Percentiles rank a stretch among this genome's conserved stretches.
These are phyloP conservation scores for Kandelia obovata DNA, from an alignment of 345 rosid genomes.

Conservation along the genomic window DNA sequence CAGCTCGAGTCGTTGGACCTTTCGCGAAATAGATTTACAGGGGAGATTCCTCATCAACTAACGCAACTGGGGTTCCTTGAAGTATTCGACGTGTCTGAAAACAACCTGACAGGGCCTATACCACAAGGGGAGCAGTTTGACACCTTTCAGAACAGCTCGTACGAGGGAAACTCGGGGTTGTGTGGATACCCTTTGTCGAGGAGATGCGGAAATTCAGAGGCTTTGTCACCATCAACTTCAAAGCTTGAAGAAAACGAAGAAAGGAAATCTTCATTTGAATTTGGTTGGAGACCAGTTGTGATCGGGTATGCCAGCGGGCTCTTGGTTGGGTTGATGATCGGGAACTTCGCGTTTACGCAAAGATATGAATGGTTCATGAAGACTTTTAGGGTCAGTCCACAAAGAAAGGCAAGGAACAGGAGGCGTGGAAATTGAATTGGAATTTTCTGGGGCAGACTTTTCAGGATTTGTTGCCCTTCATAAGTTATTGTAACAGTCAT, in stretches of 20 bases:
- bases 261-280: neutral
- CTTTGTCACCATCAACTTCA: neutral
- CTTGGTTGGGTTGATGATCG: neutral
- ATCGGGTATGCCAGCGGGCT: neutral
- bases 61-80: neutral
- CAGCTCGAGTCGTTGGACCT: neutral
- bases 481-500: neutral
- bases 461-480: too few species aligned
- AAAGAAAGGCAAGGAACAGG: neutral
- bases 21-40: neutral
- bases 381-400: neutral
- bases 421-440: neutral
- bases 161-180: neutral
- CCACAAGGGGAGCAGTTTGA: conserved; percentile 8
- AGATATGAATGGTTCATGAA: neutral
- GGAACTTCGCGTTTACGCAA: neutral
- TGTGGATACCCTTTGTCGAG: neutral
- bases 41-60: conserved; percentile 2
- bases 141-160: neutral
- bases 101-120: neutral
- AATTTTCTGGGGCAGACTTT: neutral
- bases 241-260: too few species aligned
- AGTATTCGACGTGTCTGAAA: neutral
- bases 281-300: neutral
- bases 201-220: neutral